Base-by-base conservation (phyloP, 768 basidiomycete genomes). In the Tulasnella sp. region DNA sequence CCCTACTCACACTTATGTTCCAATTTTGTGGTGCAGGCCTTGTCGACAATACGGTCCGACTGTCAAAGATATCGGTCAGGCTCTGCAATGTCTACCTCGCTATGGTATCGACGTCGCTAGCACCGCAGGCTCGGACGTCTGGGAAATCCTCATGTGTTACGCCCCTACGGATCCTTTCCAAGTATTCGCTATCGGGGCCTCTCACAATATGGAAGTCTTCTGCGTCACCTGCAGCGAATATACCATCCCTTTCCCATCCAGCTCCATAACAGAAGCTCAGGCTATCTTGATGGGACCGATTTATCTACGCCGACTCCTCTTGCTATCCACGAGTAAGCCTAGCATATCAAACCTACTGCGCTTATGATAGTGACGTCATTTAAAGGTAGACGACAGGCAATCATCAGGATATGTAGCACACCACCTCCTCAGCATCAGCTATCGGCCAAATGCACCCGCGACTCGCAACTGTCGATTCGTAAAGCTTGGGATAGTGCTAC, bases 301-400 rank as follows among this genome's bases (percentile, higher is more conserved):
- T 21, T 91, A 91, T 66, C 73, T 91, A 63, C 88, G 87, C 65
- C 81, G 84, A 26, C 76, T 91, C 29, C 88, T 91, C 70, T 89
- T 87, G 68, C 73, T 91, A 24, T 88, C 90, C 65, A 84, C 88
- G 66, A 87, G 88, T 8, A 84, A 88, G 27, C n/a, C n/a, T n/a
- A n/a, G n/a, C n/a, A n/a, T n/a, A n/a, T n/a, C n/a, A n/a, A n/a
- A n/a, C n/a, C n/a, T n/a, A n/a, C n/a, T n/a, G n/a, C n/a, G n/a
- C n/a, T n/a, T n/a, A n/a, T n/a, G n/a, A n/a, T n/a, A n/a, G n/a
- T n/a, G n/a, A n/a, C n/a, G n/a, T n/a, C n/a, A n/a, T n/a, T n/a
- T n/a, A n/a, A n/a, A n/a, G n/a, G 34, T 15, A 38, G 34, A 15
- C 34, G 15, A 15, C 7, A 38, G 15, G 34, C 34, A 15, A 5